Evolutionary conservation across 441 rosid species (phyloP), one percentile per base, ranked within the genome.

Genomic region (Populus hybrid): DNA sequence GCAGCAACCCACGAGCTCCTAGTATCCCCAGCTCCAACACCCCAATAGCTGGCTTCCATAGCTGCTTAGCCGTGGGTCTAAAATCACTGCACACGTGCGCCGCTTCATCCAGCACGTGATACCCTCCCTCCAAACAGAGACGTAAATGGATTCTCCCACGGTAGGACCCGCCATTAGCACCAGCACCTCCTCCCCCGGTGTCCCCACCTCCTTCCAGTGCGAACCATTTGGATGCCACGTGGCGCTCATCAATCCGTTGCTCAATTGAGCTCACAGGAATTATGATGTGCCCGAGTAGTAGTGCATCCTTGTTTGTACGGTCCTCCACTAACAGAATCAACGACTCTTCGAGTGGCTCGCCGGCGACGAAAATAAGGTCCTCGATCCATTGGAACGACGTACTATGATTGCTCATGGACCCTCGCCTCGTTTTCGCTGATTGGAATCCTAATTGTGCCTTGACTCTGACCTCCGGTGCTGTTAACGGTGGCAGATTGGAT

Each of bases 21-120:
- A 91, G 88, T 69, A 95, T 95, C 35, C 98, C 98, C 73, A 93
- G 84, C 89, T 95, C 98, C 70, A 95, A 78, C 30, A 93, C 82
- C 69, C 99, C 99, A 0, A 92, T 82, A 6, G 98, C 89, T 24
- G 99, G 98, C 90, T 90, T 95, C 98, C 99, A 95, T 0, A 95
- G 93, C 88, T 93, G 96, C 86, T 92, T 95, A 36, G 97, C 98
- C 38, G 99, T 93, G 5, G 99, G 98, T 16, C 97, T 84, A 82
- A 93, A 93, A 84, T 95, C 99, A 72, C 99, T 95, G 85, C 99
- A 93, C 78, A 93, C 94, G 83, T 95, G 99, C 67, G 99, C 96
- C 8, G 99, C 99, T 81, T 95, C 99, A 57, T 95, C 99, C 1
- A 95, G 94, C 87, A 95, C 99, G 84, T 95, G 99, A 85, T 95